phyloP scores from a whole-genome alignment of 257 asterid species.

The Capsicum pubescens region DNA sequence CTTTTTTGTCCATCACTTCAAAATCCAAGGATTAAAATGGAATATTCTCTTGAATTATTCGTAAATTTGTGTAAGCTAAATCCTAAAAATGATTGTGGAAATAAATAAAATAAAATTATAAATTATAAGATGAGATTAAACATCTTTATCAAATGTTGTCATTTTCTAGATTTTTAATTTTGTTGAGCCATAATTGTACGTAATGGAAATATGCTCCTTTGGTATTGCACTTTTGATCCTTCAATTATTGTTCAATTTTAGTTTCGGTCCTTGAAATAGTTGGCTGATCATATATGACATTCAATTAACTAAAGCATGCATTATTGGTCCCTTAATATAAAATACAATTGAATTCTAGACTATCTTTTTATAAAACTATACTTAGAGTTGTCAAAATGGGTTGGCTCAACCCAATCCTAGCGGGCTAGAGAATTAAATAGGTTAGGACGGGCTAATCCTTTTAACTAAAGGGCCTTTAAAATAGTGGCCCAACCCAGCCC shows the following conservation, averaged over 20 bases:
- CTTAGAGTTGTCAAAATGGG: neutral
- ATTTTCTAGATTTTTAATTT: neutral
- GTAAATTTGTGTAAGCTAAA: neutral
- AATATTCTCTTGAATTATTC: neutral
- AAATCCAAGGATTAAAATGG: neutral
- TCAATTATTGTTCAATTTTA: neutral
- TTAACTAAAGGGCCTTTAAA: too few relatives aligned
- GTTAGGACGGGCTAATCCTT: too few relatives aligned
- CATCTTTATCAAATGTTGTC: slow-evolving; percentile 9
- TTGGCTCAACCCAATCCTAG: too few relatives aligned
- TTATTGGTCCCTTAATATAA: neutral
- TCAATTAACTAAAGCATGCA: too few relatives aligned
- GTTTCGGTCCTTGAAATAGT: neutral
- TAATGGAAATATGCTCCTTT: neutral
- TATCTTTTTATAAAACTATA: neutral
- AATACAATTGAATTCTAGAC: neutral
- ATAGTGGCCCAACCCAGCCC: too few relatives aligned
- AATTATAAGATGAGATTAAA: neutral
- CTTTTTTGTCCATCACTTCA: neutral
- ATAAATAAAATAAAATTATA: neutral
- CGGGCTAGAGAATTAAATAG: too few relatives aligned
- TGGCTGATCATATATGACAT: neutral
- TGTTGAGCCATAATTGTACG: neutral
- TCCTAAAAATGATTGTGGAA: neutral
- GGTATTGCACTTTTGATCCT: neutral